A percentile compares a stretch with the other conserved stretches of the same genome.
phyloP scores from a whole-genome alignment of 371 early-diverging fungal species.

The Dentiscutata heterogama region DNA sequence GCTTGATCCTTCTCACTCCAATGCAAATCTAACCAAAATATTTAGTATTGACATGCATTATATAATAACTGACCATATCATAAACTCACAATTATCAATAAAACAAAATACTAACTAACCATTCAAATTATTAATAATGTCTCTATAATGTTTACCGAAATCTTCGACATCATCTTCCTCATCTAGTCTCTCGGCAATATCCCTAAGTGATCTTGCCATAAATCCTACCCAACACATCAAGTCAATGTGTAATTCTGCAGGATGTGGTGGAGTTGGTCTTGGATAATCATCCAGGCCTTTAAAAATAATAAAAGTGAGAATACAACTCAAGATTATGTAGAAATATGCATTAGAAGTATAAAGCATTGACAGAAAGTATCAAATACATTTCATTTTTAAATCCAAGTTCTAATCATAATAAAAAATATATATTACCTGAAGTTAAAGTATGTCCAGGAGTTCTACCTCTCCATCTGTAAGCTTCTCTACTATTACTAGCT shows the following conservation, averaged over 20 bases:
- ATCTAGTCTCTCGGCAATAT: conserved; percentile 72
- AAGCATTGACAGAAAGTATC: no score
- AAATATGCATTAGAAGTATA: neutral
- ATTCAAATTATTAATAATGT: conserved; percentile 61
- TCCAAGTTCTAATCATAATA: no score
- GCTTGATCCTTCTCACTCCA: conserved; percentile 81
- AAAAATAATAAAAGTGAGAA: neutral
- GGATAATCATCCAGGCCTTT: conserved; percentile 96
- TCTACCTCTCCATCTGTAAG: conserved; percentile 94
- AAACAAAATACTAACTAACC: conserved; percentile 50
- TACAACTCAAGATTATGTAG: neutral
- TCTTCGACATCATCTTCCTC: conserved; percentile 61
- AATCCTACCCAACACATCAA: conserved; percentile 91
- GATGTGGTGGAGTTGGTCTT: conserved; percentile 77
- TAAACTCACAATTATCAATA: neutral
- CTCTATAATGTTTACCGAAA: conserved; percentile 64
- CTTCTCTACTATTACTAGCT: conserved; percentile 63
- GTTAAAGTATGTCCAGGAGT: conserved; percentile 88
- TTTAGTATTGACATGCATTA: conserved; percentile 47
- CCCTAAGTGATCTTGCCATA: conserved; percentile 74
- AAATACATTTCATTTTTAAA: no score
- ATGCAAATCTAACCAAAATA: conserved; percentile 69
- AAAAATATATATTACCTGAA: conserved; percentile 71
- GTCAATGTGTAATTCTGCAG: conserved; percentile 92
- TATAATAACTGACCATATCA: neutral